Evolutionary conservation across 495 filamentous ascomycete genomes (phyloP).

Genomic region (Recurvomyces mirabilis): DNA sequence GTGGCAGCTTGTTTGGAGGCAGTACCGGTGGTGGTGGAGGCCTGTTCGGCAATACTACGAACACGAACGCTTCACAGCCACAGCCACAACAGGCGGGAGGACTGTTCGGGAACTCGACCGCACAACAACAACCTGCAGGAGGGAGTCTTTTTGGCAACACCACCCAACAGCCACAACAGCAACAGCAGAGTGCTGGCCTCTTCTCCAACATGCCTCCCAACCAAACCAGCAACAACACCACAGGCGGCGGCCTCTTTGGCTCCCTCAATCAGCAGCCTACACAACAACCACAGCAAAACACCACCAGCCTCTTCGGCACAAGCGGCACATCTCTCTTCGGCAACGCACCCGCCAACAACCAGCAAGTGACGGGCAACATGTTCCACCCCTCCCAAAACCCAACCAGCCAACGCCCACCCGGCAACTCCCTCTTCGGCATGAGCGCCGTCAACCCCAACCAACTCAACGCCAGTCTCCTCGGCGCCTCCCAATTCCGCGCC

Average conservation of each 20-base stretch:
- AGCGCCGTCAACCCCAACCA: slow-evolving; percentile 5
- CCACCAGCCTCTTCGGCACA: slow-evolving; percentile 13
- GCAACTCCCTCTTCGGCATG: slow-evolving; percentile 27
- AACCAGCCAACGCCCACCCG: slow-evolving; percentile 4
- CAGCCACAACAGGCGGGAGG: slow-evolving; percentile 19
- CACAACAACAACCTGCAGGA: background rate
- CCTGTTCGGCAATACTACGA: background rate
- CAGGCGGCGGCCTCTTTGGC: slow-evolving; percentile 6
- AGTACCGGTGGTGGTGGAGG: background rate
- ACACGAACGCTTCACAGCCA: background rate
- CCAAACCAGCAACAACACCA: background rate
- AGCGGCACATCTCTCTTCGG: background rate
- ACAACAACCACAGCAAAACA: slow-evolving; percentile 10
- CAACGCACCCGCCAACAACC: background rate
- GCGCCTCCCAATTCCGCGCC: slow-evolving; percentile 15
- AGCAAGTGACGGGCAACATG: too few relatives aligned
- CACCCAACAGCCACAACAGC: slow-evolving; percentile 5
- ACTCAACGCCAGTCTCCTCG: slow-evolving; percentile 25
- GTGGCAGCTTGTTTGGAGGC: background rate
- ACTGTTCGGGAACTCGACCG: background rate
- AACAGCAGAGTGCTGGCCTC: slow-evolving; percentile 4
- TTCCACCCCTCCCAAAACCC: background rate
- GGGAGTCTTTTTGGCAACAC: slow-evolving; percentile 6
- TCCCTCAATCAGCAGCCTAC: background rate
- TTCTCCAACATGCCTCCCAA: background rate